Evolutionary conservation across 2,329 filamentous ascomycete genomes (phyloP), one percentile per base, ranked within the genome.

Genomic region (Alternaria dauci): DNA sequence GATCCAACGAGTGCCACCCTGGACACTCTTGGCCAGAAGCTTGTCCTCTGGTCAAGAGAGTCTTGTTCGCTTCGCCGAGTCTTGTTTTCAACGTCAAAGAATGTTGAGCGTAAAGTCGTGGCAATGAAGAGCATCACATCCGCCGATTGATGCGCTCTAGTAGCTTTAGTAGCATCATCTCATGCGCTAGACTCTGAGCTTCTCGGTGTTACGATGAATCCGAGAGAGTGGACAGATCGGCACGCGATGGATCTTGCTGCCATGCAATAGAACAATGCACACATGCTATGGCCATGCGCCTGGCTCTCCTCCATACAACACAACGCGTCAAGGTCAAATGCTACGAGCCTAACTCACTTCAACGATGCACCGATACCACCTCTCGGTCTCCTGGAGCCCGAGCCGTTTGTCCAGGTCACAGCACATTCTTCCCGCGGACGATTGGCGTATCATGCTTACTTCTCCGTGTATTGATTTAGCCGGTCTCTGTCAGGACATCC

Each of bases 21-120:
- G 30, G 16, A 36, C 32, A 23, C 12, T 46, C 57, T 59, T 59
- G 52, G 57, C 57, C 6, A 20, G 32, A 59, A 44, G 57, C 57
- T 59, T 56, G 41, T 59, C 43, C 25, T 43, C 7, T 32, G 20
- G 44, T 51, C 53, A 59, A 59, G 57, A 34, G 34, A 56, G 26
- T 59, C 52, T 55, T 59, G 46, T 50, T 11, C 5, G 38, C 28
- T 44, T 8, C 44, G 14, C 1, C 7, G 18, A 51, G 57, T 39
- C 52, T 56, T 56, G 16, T 59, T 23, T 11, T 18, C 2, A 30
- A 58, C 42, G 38, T 44, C 44, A 32, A 26, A 14, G 8, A 2
- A n/a, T 1, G 0, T 38, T 0, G 20, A 30, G 36, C 20, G 9
- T 18, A 28, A 26, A 12, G 14, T 6, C 26, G 14, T 12, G 20